These are phyloP conservation scores for Mycena metata DNA, from an alignment of 768 basidiomycete genomes.

Conservation along the genomic window DNA sequence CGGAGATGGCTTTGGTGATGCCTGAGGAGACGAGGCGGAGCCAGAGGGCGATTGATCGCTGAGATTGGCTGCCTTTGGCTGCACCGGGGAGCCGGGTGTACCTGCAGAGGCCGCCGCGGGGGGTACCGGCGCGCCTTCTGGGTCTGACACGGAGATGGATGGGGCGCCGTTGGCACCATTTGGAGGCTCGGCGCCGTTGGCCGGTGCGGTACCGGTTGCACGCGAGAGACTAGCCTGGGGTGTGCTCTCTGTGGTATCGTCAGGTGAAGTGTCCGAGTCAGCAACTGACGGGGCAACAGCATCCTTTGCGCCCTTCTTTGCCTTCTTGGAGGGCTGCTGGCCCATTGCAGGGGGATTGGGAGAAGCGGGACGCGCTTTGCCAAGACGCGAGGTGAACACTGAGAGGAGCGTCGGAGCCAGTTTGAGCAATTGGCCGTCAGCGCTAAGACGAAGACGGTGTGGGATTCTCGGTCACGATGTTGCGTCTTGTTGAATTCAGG, in stretches of 20 bases:
- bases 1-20: conserved; percentile 58
- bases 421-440: conserved; percentile 38
- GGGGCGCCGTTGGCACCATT: conserved; percentile 65
- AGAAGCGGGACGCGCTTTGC: conserved; percentile 80
- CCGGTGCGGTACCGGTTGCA: conserved; percentile 52
- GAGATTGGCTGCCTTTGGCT: conserved; percentile 45
- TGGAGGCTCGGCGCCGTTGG: conserved; percentile 55
- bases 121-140: conserved; percentile 52
- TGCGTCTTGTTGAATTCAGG: not conserved
- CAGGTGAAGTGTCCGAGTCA: conserved; percentile 55
- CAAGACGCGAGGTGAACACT: conserved; percentile 78
- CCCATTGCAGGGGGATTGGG: conserved; percentile 80
- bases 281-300: conserved; percentile 62
- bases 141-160: conserved; percentile 60
- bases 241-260: conserved; percentile 55
- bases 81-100: conserved; percentile 55
- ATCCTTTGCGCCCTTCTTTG: conserved; percentile 79
- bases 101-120: conserved; percentile 41
- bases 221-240: conserved; percentile 62
- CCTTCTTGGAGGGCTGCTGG: conserved; percentile 88
- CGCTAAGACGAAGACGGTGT: conserved; percentile 7
- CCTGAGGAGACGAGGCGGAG: conserved; percentile 55
- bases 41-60: conserved; percentile 52
- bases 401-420: conserved; percentile 89
- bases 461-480: not conserved